Base-by-base conservation (phyloP, 2,329 filamentous ascomycete genomes). In the Venturia asperata region DNA sequence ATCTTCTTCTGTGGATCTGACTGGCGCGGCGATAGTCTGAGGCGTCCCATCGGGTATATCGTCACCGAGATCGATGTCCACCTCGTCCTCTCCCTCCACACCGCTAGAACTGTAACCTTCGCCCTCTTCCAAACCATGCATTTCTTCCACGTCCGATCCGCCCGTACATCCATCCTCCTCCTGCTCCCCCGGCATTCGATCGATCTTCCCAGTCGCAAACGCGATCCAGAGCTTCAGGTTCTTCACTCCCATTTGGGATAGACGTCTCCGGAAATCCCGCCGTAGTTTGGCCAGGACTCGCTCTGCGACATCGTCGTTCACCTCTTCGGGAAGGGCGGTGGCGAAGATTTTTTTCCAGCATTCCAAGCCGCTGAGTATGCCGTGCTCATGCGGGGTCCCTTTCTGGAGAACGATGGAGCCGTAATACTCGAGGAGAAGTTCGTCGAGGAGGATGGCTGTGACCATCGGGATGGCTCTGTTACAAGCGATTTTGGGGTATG, bases 401-500 rank as follows among this genome's bases (percentile, higher is more conserved):
- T 15, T 61, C 17, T 61, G 39, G 11, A 34, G 45, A 3, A 19
- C 30, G 13, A 42, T 45, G 11, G 41, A 10, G 17, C 37, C 60
- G 21, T 45, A 45, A 15, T 61, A 61, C n/a, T 61, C 42, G 17
- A n/a, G 27, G 60, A 61, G 34, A 19, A 61, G 37, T 42, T 42
- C 60, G 21, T 61, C 60, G 15, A 61, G 11, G 11, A 45, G 13
- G 15, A 61, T 27, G 15, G n/a, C 37, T 27, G n/a, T 7, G 15
- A 61, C 60, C 21, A 21, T 39, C 3, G 60, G 27, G 21, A 61
- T 42, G n/a, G 39, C 60, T 61, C 60, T 61, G 60, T 61, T 61
- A n/a, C 60, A 61, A 17, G 39, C 60, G 24, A 58, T 58, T 24
- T 58, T 37, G 27, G 52, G 52, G 30, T 58, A 58, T 37, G 52